Evolutionary conservation across 441 rosid species (phyloP), one percentile per base, ranked within the genome.

Genomic region (Manihot esculenta): DNA sequence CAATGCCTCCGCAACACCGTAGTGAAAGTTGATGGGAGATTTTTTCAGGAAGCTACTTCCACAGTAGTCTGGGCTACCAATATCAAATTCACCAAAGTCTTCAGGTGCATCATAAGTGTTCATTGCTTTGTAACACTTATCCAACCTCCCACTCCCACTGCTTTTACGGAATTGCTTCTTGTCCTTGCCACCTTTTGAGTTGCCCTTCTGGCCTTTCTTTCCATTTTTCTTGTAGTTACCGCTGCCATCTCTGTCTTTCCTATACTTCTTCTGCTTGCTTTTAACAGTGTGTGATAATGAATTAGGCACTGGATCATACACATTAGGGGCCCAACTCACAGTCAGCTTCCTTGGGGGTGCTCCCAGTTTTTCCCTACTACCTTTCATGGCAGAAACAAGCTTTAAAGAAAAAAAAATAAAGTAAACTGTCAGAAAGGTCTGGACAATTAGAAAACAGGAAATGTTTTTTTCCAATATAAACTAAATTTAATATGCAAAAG

Each of bases 261-360:
- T 90, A n/a, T 78, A 81, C 80, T 81, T 85, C 79, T 78, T 85
- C 68, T 83, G 91, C 77, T 81, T 79, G 78, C 82, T 79, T 72
- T 86, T 85, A 18, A 77, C 79, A 0, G 92, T 78, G 76, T 92
- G 97, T 58, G 91, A 86, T 35, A 82, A 76, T 23, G 89, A 82
- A 21, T 93, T 82, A 3, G 96, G 96, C 49, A 77, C 76, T 8
- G 99, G 99, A 79, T 95, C 99, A 49, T 91, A 89, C 60, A 95
- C 98, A 68, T 93, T 96, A 56, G 94, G 86, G 4, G 99, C 95
- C 99, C 98, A 95, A 47, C 84, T 78, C 61, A 95, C 95, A 0
- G 69, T 79, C 71, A 87, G 81, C 78, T 84, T 84, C 80, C 68
- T 63, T 0, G 82, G 70, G 23, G 86, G 17, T 54, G 60, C 75